These are phyloP conservation scores for Ambrosia artemisiifolia DNA, from an alignment of 129 eudicot genomes.

Conservation along the genomic window DNA sequence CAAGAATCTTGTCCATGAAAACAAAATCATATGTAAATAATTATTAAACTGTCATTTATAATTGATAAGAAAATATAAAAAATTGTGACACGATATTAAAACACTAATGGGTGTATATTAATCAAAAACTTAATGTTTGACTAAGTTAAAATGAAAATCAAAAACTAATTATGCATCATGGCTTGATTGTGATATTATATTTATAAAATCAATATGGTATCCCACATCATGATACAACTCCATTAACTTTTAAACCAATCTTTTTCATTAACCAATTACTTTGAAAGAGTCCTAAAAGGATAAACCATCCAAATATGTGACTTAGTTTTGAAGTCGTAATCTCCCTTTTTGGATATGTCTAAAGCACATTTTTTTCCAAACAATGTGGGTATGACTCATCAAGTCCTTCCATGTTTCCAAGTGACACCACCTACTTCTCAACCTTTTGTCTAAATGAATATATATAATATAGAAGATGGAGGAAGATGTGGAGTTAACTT, in stretches of 20 bases:
- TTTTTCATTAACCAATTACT: slow-evolving; percentile 48
- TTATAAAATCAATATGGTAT: slow-evolving; percentile 37
- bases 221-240: slow-evolving; percentile 50
- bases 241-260: slow-evolving; percentile 72
- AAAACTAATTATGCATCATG: slow-evolving; percentile 26
- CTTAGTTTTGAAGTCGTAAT: slow-evolving; percentile 60
- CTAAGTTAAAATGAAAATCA: slow-evolving; percentile 19
- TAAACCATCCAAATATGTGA: slow-evolving; percentile 37
- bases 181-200: slow-evolving; percentile 35
- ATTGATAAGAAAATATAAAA: slow-evolving; percentile 1
- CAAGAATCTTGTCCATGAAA: background rate
- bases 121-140: slow-evolving; percentile 23
- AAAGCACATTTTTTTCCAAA: slow-evolving; percentile 51
- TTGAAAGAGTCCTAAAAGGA: slow-evolving; percentile 58
- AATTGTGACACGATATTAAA: background rate
- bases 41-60: background rate
- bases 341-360: slow-evolving; percentile 62
- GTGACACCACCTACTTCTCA: slow-evolving; percentile 52
- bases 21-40: background rate
- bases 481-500: slow-evolving; percentile 71
- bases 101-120: background rate
- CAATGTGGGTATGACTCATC: slow-evolving; percentile 76
- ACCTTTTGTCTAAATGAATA: background rate
- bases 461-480: slow-evolving; percentile 30
- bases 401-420: slow-evolving; percentile 64